Base-by-base conservation (phyloP, 305 asterid genomes). In the Fraxinus greggii region DNA sequence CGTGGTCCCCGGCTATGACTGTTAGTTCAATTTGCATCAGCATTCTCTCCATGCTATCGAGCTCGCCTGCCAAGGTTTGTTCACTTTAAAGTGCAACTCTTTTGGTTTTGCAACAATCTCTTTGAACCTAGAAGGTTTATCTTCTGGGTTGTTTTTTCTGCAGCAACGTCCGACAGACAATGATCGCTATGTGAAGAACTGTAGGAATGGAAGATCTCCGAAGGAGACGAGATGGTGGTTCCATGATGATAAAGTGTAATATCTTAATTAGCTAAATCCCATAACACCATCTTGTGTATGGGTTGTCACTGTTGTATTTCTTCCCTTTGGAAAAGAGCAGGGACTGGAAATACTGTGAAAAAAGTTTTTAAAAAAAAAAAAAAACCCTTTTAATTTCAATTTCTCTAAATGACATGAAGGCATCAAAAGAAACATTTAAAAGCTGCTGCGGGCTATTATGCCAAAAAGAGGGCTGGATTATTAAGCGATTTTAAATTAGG, bases 141-240 rank as follows among this genome's bases (percentile, higher is more conserved):
- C 73, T 10, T 31, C 54, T 28, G 65, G 77, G 26, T 75, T 59
- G 28, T 72, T 24, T 83, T 21, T 70, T 65, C 4, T 83, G 91
- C 94, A 96, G 99, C 97, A 94, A 93, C 93, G 92, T 10, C 99
- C 99, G 7, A 92, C 94, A 0, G 99, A 96, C 87, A 94, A 96
- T 26, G 99, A 96, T 81, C 95, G 98, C 81, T 96, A 96, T 38
- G 98, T 96, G 84, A 93, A 92, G 94, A 93, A 94, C 85, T 95
- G 99, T 86, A 93, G 88, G 88, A 93, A 92, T 0, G 98, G 97
- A 5, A 90, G 97, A 85, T 94, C 98, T 79, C 99, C 99, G 35
- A 96, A 96, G 95, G 98, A 96, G 94, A 96, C 99, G 51, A 90
- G 98, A 84, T 96, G 99, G 99, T 96, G 99, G 98, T 96, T 96